Conservation (phyloP, 208 protist genomes). For the Trichomonas gallinae region DNA sequence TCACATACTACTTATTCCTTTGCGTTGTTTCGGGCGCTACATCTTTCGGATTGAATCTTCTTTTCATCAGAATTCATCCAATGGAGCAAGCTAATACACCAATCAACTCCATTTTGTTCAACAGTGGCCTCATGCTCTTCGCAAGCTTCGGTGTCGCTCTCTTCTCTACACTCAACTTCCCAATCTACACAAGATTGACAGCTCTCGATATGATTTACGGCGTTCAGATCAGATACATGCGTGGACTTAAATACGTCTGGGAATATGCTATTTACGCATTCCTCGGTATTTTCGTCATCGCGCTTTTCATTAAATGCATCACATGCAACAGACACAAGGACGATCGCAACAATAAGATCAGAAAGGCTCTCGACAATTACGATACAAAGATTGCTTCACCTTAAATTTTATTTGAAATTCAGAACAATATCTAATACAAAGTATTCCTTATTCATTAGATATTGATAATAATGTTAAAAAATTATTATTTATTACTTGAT, state of each 20-base stretch:
- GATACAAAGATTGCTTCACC: background rate
- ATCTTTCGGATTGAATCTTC: background rate
- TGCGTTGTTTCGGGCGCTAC: background rate
- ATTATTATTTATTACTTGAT: too few relatives aligned
- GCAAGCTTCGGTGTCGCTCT: background rate
- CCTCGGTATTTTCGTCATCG: background rate
- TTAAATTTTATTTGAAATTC: too few relatives aligned
- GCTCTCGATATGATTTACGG: constrained; percentile 9
- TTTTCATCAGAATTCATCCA: background rate
- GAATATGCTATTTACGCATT: background rate
- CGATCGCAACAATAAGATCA: background rate
- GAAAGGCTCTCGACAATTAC: background rate
- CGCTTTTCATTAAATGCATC: background rate
- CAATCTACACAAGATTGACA: background rate
- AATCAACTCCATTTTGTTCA: constrained; percentile 3
- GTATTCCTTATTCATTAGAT: too few relatives aligned
- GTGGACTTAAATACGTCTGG: background rate
- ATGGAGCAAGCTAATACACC: background rate
- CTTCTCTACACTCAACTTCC: background rate
- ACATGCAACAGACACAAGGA: background rate
- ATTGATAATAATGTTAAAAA: too few relatives aligned
- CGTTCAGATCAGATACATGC: background rate
- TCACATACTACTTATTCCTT: background rate
- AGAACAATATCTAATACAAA: too few relatives aligned
- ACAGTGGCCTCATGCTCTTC: background rate